Evolutionary conservation across 129 eudicot genomes (phyloP), one percentile per base, ranked within the genome.

Genomic region (Glebionis coronaria): DNA sequence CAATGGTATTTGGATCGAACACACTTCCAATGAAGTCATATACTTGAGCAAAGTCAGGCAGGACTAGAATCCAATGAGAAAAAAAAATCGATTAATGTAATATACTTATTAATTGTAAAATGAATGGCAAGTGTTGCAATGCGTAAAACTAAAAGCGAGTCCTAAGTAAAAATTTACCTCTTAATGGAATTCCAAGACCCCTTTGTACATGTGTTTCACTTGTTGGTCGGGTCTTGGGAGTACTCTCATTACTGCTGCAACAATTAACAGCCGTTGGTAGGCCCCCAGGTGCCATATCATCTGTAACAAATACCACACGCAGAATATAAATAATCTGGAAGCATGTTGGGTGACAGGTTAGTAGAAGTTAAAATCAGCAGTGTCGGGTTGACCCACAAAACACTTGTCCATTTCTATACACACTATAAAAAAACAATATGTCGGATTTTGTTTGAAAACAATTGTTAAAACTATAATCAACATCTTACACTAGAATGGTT

Each of bases 11-110:
- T 75, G 98, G 97, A 71, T 93, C 98, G 63, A 93, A 93, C 44
- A 88, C 84, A 31, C 98, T 93, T 73, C 98, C 98, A 56, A 88
- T 82, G 82, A 93, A 93, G 67, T 83, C 78, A 59, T 93, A 93
- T 44, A 93, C 98, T 84, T 86, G 85, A 80, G 92, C 95, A 71
- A 93, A 93, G 74, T 93, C 98, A 0, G 98, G 98, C 71, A 93
- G 77, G 74, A 88, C 98, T 93, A 95, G 13, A 45, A 87, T 72
- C 31, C 78, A 65, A 65, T 45, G 78, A 53, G 20, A 16, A 73
- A 52, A 54, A n/a, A 14, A 14, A 18, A 53, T 19, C 12, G 12
- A 47, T 18, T 67, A 52, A 27, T 4, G 58, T 60, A 11, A 61
- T 47, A 58, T 27, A 21, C 12, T 6, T 69, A 70, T 28, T 35